Base-by-base conservation (phyloP, 805 yeast genomes). In the Yarrowia sp. region DNA sequence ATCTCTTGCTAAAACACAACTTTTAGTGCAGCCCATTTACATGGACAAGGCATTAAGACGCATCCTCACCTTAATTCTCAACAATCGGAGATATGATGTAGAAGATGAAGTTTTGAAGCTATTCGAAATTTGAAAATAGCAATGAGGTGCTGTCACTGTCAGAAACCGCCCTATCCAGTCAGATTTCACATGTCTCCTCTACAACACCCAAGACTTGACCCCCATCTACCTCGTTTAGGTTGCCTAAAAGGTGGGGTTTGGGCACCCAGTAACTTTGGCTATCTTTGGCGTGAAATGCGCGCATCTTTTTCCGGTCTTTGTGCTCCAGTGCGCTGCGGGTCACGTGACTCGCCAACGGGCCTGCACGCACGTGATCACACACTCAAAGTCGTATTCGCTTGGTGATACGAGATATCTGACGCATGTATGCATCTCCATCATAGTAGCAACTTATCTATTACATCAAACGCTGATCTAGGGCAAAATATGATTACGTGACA, bases 231-330 rank as follows among this genome's bases (percentile, higher is more conserved):
- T 19, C 52, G 8, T 32, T 49, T 32, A 26, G 38, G 55, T 49
- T 49, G 55, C 14, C 40, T 5, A 35, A 52, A 52, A 52, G 42
- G 58, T 36, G 58, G 58, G 58, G 58, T 52, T 36, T 36, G 26
- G 56, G 56, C 56, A 35, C 5, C 22, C 15, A 19, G 16, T 15
- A 49, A 49, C 55, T 49, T 50, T 50, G 12, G 40, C 56, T 35
- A 35, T 50, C 41, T 50, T 36, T 52, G 9, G 32, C 11, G 5
- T 16, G 43, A 35, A 52, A 52, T 35, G 43, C 58, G 58, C 58
- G 58, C 58, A 52, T 52, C 42, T 38, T 50, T 50, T 50, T 50
- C 56, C 56, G 56, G 56, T 36, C 56, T 35, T 50, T 48, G 52
- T 48, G 32, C 14, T n/a, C 32, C 32, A 26, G 35, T 2, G 5